Conservation (phyloP, 345 rosid species). For the Odontarrhena argentea region DNA sequence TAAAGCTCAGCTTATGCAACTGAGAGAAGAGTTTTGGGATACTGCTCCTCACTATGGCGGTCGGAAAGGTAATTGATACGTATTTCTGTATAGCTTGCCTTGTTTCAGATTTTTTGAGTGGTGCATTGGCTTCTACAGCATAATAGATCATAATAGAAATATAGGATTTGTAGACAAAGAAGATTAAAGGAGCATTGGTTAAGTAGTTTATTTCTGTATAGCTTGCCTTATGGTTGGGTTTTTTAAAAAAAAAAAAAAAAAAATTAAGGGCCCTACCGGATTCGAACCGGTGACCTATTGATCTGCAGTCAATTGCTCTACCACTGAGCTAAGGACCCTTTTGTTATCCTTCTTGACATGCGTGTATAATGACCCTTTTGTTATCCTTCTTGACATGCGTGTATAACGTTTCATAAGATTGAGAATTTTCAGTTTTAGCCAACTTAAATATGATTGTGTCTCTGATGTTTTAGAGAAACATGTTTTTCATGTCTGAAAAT, state of each 20-base stretch:
- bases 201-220: background rate
- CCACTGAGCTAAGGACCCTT: slow-evolving; percentile 82
- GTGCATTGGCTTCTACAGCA: background rate
- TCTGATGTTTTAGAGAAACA: too few species aligned
- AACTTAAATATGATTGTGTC: background rate
- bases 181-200: too few species aligned
- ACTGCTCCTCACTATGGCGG: slow-evolving; percentile 98
- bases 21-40: slow-evolving; percentile 96
- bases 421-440: background rate
- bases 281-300: slow-evolving; percentile 70
- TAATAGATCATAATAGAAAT: slow-evolving; percentile 2
- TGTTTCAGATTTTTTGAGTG: background rate
- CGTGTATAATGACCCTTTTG: slow-evolving; percentile 39
- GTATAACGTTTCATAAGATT: background rate
- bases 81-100: background rate
- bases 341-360: background rate
- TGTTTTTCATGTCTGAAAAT: background rate
- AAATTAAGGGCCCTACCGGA: slow-evolving; percentile 44
- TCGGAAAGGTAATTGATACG: slow-evolving; percentile 56
- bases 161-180: background rate
- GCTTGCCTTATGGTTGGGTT: background rate
- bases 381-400: background rate
- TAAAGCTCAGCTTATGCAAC: slow-evolving; percentile 62
- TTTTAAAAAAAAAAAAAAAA: too few species aligned
- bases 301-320: slow-evolving; percentile 90